A percentile compares a stretch with the other conserved stretches of the same genome.
Conservation (phyloP, 352 stramenopile species). For the Phytophthora niederhauseri region DNA sequence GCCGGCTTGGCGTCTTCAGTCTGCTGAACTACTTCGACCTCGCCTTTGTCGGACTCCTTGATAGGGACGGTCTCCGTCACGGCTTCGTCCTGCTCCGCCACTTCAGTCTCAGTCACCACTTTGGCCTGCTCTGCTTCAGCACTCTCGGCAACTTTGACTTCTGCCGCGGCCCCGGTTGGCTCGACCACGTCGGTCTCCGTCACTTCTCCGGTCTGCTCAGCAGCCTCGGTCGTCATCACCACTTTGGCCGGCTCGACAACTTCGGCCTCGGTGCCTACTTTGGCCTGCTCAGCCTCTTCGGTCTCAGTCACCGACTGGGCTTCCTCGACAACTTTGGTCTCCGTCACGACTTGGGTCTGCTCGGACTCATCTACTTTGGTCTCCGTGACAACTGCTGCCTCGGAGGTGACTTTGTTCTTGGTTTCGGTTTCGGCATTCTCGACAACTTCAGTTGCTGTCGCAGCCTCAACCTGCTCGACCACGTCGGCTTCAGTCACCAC, state of each 20-base stretch:
- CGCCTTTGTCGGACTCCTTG: background rate
- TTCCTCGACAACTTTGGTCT: slow-evolving; percentile 4
- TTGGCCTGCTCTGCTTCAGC: background rate
- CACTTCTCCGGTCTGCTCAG: no score
- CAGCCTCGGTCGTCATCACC: no score
- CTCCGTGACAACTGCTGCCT: background rate
- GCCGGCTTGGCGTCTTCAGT: background rate
- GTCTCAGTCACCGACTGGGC: background rate
- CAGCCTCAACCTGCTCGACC: background rate
- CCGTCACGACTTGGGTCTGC: slow-evolving; percentile 1
- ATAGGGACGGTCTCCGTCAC: background rate
- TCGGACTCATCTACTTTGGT: slow-evolving; percentile 4
- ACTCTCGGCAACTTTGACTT: no score
- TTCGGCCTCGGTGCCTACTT: background rate
- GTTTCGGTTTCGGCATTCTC: no score
- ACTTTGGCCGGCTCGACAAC: background rate
- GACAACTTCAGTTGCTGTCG: background rate
- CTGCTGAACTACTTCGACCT: background rate
- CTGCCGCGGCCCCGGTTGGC: background rate
- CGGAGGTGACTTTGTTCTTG: background rate
- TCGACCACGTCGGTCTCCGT: no score
- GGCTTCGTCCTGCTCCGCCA: no score
- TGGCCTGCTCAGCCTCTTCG: background rate
- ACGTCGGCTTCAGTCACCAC: background rate
- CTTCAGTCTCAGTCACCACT: background rate